phyloP scores from a whole-genome alignment of 768 basidiomycete species.

The Dioszegia crocea region DNA sequence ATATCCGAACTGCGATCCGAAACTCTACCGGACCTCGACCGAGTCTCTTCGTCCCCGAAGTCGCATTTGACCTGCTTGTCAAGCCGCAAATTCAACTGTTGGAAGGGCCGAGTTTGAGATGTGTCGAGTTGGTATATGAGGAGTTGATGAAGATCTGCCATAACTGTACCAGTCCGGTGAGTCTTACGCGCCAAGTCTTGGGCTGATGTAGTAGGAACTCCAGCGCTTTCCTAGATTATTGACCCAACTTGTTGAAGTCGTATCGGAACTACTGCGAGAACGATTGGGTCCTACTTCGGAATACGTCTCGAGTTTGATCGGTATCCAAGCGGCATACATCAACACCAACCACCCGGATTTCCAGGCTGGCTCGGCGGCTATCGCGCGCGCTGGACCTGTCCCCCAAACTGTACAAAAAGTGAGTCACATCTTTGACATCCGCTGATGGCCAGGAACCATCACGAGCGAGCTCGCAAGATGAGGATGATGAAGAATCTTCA shows the following conservation, averaged over 20 bases:
- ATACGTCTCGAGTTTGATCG: slow-evolving; percentile 92
- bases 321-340: slow-evolving; percentile 97
- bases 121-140: slow-evolving; percentile 97
- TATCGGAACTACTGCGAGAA: slow-evolving; percentile 93
- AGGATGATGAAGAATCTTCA: slow-evolving; percentile 56
- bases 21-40: slow-evolving; percentile 97
- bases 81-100: slow-evolving; percentile 97
- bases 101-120: slow-evolving; percentile 88
- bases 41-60: slow-evolving; percentile 92
- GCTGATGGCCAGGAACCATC: slow-evolving; percentile 28
- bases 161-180: slow-evolving; percentile 84
- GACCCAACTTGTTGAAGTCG: slow-evolving; percentile 87
- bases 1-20: slow-evolving; percentile 95
- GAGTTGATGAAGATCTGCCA: slow-evolving; percentile 99
- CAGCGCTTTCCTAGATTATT: slow-evolving; percentile 92
- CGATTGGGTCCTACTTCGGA: slow-evolving; percentile 92
- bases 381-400: slow-evolving; percentile 42
- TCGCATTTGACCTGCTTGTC: slow-evolving; percentile 92
- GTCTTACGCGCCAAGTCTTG: slow-evolving; percentile 41
- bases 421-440: background rate
- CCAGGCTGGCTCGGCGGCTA: slow-evolving; percentile 66
- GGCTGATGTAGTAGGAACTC: slow-evolving; percentile 65
- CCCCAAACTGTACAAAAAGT: slow-evolving; percentile 21
- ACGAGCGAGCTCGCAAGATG: slow-evolving; percentile 54
- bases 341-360: slow-evolving; percentile 98